A percentile compares a stretch with the other conserved stretches of the same genome.
Evolutionary conservation across 139 green algal species (phyloP).

Genomic region (Nannochloris sp.): DNA sequence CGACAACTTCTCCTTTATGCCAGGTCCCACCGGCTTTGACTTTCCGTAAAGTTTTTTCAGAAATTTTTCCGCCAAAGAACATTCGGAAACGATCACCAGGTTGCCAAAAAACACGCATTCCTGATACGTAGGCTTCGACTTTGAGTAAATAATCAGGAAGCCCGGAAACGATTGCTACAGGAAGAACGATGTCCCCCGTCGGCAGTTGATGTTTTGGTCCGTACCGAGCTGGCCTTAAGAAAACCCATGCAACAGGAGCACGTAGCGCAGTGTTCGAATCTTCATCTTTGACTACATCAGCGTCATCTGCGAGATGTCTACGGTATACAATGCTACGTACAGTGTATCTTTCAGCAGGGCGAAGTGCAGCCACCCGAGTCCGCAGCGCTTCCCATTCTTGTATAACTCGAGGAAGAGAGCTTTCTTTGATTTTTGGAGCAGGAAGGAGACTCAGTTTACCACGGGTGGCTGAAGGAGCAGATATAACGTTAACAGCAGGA

Average conservation of each 20-base stretch:
- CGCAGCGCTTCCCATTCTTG: conserved; percentile 24
- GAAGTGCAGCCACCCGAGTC: conserved; percentile 11
- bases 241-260: conserved; percentile 60
- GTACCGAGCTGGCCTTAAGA: conserved; percentile 41
- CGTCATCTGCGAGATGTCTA: conserved; percentile 20
- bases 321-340: conserved; percentile 37
- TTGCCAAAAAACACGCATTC: conserved; percentile 47
- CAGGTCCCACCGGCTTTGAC: conserved; percentile 44
- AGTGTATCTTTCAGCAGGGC: conserved; percentile 37
- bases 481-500: no score
- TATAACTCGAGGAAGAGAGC: conserved; percentile 7
- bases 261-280: neutral
- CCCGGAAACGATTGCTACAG: conserved; percentile 51
- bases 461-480: no score
- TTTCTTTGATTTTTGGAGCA: neutral
- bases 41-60: conserved; percentile 21
- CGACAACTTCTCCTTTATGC: conserved; percentile 58
- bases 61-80: conserved; percentile 60
- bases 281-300: neutral
- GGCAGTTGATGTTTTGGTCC: conserved; percentile 26
- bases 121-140: conserved; percentile 35
- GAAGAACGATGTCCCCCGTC: conserved; percentile 29
- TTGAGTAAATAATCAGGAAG: conserved; percentile 71
- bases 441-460: no score
- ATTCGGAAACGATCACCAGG: conserved; percentile 64